phyloP scores from a whole-genome alignment of 2,329 filamentous ascomycete species.

The Aspergillus floridensis region DNA sequence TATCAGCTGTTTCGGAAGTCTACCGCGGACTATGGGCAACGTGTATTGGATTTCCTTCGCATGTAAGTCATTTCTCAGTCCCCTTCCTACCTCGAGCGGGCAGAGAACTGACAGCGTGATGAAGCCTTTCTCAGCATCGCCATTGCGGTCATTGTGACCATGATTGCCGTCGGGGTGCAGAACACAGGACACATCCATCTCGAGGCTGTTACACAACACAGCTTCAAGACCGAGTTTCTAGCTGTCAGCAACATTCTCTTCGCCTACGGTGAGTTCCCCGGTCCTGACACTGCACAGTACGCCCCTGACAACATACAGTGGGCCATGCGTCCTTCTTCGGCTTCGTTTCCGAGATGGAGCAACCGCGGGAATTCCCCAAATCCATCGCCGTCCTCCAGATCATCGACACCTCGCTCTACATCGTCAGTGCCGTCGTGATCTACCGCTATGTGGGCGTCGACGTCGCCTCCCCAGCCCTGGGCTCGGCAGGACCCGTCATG shows the following conservation, averaged over 20 bases:
- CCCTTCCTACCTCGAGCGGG: neutral
- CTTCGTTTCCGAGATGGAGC: slow-evolving; percentile 63
- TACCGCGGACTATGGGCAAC: slow-evolving; percentile 62
- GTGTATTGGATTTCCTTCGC: slow-evolving; percentile 60
- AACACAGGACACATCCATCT: slow-evolving; percentile 40
- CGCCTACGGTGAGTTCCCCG: slow-evolving; percentile 53
- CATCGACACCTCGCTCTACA: slow-evolving; percentile 61
- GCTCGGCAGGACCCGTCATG: slow-evolving; percentile 56
- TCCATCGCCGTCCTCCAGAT: slow-evolving; percentile 62
- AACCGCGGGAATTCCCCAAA: slow-evolving; percentile 60
- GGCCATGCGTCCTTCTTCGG: slow-evolving; percentile 66
- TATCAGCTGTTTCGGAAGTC: slow-evolving; percentile 57
- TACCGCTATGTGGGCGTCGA: slow-evolving; percentile 63
- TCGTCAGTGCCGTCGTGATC: slow-evolving; percentile 63
- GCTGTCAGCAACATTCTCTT: slow-evolving; percentile 67
- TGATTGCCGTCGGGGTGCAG: slow-evolving; percentile 61
- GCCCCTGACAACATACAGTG: slow-evolving; percentile 17
- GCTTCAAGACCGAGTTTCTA: slow-evolving; percentile 56
- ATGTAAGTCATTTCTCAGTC: slow-evolving; percentile 39
- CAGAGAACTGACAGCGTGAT: neutral
- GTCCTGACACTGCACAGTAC: neutral
- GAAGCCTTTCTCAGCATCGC: slow-evolving; percentile 58
- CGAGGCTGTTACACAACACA: slow-evolving; percentile 39
- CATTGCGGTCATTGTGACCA: slow-evolving; percentile 62
- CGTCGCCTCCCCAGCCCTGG: slow-evolving; percentile 64